Percentiles rank a stretch among this genome's conserved stretches.
These are phyloP conservation scores for Daedaleopsis sinensis DNA, from an alignment of 768 basidiomycete species.

Conservation along the genomic window DNA sequence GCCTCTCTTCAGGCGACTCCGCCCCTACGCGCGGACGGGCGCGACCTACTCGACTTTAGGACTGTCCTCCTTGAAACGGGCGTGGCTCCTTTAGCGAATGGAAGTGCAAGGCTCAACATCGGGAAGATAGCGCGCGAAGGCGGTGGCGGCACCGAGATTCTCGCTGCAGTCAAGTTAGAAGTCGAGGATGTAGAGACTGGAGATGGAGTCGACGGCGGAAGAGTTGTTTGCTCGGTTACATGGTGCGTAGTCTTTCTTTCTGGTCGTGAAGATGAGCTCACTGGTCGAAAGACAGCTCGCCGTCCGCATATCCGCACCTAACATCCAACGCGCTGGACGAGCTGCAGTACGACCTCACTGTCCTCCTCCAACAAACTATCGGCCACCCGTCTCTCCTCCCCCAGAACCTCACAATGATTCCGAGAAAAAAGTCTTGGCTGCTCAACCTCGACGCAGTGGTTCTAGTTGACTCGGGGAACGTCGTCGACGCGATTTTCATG, in stretches of 20 bases:
- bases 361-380: constrained; percentile 63
- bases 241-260: constrained; percentile 58
- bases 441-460: constrained; percentile 75
- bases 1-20: constrained; percentile 59
- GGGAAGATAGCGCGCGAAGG: constrained; percentile 57
- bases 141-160: constrained; percentile 73
- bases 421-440: constrained; percentile 71
- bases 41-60: constrained; percentile 66
- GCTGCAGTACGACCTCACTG: constrained; percentile 71
- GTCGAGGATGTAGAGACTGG: constrained; percentile 58
- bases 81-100: constrained; percentile 80
- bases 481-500: constrained; percentile 78
- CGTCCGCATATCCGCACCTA: constrained; percentile 76
- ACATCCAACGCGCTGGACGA: constrained; percentile 70
- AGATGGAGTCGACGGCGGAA: constrained; percentile 57
- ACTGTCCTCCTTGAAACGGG: constrained; percentile 75
- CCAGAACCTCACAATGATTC: constrained; percentile 53
- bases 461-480: constrained; percentile 73
- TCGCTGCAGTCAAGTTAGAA: constrained; percentile 81
- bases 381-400: constrained; percentile 70
- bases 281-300: constrained; percentile 61
- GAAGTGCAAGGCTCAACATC: constrained; percentile 77
- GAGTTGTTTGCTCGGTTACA: constrained; percentile 68
- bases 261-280: constrained; percentile 16
- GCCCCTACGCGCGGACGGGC: constrained; percentile 79